Evolutionary conservation across 2,329 filamentous ascomycete genomes (phyloP), one percentile per base, ranked within the genome.

Genomic region (Macrophomina tecta): DNA sequence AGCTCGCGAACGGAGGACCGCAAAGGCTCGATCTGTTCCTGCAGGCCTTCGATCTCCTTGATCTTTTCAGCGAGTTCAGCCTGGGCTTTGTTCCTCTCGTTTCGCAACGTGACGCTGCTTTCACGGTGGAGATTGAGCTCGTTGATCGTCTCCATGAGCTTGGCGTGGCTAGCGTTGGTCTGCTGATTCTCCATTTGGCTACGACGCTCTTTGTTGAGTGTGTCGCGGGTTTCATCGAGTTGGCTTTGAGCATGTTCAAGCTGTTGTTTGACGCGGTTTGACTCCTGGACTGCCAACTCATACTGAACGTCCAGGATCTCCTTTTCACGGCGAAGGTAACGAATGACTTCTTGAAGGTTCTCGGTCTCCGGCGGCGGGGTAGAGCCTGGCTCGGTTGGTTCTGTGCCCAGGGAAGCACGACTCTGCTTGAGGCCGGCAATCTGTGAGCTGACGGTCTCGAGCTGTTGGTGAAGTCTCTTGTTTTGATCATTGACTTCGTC

Each of bases 261-360:
- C 75, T 98, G 93, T 73, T 97, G 93, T 74, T 94, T 92, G 49
- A 97, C 81, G 64, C 95, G 89, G 79, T 96, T 97, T 64, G 89
- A 86, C 79, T 99, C 95, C 73, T 97, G 92, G 0, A 89, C 85
- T 73, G 94, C 94, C 52, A 98, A 84, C 72, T 97, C 94, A 73
- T 93, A 91, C 74, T 98, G 94, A n/a, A 97, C 92, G 72, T 99
- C 94, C 8, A 97, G 86, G 70, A 99, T 98, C 76, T 98, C 95
- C 83, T 98, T 99, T 80, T 99, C 96, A 49, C 93, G 91, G 53
- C 94, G 90, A 69, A 99, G 83, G 77, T 95, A 99, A 69, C 88
- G 91, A 80, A 97, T 96, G 66, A 99, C 87, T 74, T 98, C 94
- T 69, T 95, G 91, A 9, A 97, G 86, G 64, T 91, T 92, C 70